Percentiles rank a stretch among this genome's conserved stretches.
phyloP scores from a whole-genome alignment of 2,329 filamentous ascomycete species.

The Bipolaris cookei region DNA sequence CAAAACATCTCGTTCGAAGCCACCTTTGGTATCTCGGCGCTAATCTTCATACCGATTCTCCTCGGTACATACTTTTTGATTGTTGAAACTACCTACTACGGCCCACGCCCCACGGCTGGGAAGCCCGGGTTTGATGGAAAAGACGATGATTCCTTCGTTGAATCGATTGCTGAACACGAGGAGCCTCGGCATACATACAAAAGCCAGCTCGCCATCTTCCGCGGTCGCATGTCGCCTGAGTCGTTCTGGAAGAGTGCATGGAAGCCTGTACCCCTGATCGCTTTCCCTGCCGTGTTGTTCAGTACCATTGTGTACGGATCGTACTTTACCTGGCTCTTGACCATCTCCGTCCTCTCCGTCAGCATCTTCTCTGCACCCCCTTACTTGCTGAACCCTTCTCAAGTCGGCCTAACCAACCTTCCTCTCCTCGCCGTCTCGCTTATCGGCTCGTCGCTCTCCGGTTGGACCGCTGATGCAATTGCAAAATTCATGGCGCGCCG shows the following conservation, averaged over 20 bases:
- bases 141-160: constrained; percentile 23
- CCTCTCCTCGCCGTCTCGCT: constrained; percentile 84
- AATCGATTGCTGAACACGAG: constrained; percentile 19
- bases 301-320: constrained; percentile 58
- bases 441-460: constrained; percentile 75
- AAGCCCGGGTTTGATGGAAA: constrained; percentile 34
- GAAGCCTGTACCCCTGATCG: constrained; percentile 76
- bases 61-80: constrained; percentile 55
- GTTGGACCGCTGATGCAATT: constrained; percentile 73
- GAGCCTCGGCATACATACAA: constrained; percentile 33
- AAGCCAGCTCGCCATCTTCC: constrained; percentile 36
- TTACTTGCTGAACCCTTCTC: constrained; percentile 79
- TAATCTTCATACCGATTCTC: constrained; percentile 53
- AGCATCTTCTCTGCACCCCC: constrained; percentile 82
- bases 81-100: constrained; percentile 52
- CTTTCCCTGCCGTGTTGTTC: constrained; percentile 88
- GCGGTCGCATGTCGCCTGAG: constrained; percentile 38
- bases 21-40: constrained; percentile 53
- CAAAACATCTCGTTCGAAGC: constrained; percentile 50
- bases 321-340: constrained; percentile 73
- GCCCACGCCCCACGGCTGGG: constrained; percentile 25
- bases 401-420: constrained; percentile 77
- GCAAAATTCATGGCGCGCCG: constrained; percentile 73
- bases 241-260: constrained; percentile 43
- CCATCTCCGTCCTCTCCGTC: constrained; percentile 86